phyloP scores from a whole-genome alignment of 23 red algal genomes.

The Gracilaria vermiculophylla region DNA sequence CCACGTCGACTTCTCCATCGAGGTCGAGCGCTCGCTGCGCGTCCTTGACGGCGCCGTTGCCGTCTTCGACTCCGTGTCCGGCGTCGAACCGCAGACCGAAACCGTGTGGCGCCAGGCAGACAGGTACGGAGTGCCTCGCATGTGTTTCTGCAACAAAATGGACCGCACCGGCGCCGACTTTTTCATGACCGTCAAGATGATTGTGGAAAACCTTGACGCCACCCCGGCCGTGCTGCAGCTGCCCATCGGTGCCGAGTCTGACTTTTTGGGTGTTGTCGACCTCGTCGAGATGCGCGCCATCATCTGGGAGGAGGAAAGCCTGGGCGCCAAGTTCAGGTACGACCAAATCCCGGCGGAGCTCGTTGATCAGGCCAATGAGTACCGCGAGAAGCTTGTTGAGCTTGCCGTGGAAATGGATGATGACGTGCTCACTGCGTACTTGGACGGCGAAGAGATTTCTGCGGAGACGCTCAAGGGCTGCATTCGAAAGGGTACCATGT shows the following conservation, averaged over 20 bases:
- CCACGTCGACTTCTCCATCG: conserved; percentile 99
- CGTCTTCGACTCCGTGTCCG: conserved; percentile 93
- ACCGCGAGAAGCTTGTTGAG: conserved; percentile 91
- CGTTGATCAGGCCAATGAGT: conserved; percentile 77
- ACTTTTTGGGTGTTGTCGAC: conserved; percentile 91
- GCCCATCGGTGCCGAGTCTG: conserved; percentile 87
- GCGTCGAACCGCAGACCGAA: conserved; percentile 98
- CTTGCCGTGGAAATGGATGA: conserved; percentile 94
- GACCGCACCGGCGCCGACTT: conserved; percentile 96
- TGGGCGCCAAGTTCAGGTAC: conserved; percentile 87
- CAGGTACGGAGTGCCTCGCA: conserved; percentile 92
- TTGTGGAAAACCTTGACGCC: conserved; percentile 85
- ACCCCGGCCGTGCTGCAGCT: conserved; percentile 85
- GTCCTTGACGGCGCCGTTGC: conserved; percentile 98
- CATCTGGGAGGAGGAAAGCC: conserved; percentile 88
- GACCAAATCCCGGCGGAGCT: conserved; percentile 89
- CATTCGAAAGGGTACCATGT: conserved; percentile 94
- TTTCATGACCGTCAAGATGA: conserved; percentile 93
- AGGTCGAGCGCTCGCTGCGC: conserved; percentile 95
- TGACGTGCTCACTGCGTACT: conserved; percentile 79
- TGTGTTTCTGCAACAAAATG: conserved; percentile 99
- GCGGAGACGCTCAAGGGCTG: conserved; percentile 55
- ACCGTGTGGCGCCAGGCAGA: conserved; percentile 99
- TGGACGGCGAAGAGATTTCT: conserved; percentile 86
- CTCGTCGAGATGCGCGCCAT: conserved; percentile 95